Evolutionary conservation across 805 yeast species (phyloP).

Genomic region (Pichia insulana): DNA sequence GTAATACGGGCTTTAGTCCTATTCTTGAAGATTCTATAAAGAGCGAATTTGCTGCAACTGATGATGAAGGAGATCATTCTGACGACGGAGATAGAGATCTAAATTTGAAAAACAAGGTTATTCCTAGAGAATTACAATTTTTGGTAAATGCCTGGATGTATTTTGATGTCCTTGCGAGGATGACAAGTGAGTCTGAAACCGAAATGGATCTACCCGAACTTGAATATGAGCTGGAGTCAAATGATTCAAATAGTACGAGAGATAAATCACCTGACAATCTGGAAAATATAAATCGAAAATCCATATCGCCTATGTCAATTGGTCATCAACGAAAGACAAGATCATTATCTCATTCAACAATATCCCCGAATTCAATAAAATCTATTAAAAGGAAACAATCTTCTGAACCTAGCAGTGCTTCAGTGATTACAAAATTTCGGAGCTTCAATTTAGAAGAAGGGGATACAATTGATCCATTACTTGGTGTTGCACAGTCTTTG

Average conservation of each 20-base stretch:
- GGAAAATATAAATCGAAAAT: background rate
- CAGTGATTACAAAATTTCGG: conserved; percentile 34
- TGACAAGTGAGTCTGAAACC: conserved; percentile 40
- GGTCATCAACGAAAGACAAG: background rate
- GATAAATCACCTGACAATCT: background rate
- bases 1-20: too few species aligned
- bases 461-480: conserved; percentile 47
- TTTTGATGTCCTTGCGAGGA: conserved; percentile 57
- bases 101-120: conserved; percentile 4
- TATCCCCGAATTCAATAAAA: background rate
- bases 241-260: background rate
- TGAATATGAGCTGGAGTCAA: conserved; percentile 1
- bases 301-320: too few species aligned
- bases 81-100: conserved; percentile 11
- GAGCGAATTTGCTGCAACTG: conserved; percentile 11
- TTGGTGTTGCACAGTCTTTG: conserved; percentile 59
- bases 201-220: conserved; percentile 27
- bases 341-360: background rate
- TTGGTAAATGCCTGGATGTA: conserved; percentile 60
- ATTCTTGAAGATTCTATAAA: background rate
- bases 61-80: conserved; percentile 1
- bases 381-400: conserved; percentile 9
- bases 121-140: conserved; percentile 40
- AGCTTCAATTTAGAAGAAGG: conserved; percentile 27
- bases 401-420: conserved; percentile 13